Evolutionary conservation across 495 filamentous ascomycete species (phyloP), one percentile per base, ranked within the genome.

Genomic region (Penicillium salamii): DNA sequence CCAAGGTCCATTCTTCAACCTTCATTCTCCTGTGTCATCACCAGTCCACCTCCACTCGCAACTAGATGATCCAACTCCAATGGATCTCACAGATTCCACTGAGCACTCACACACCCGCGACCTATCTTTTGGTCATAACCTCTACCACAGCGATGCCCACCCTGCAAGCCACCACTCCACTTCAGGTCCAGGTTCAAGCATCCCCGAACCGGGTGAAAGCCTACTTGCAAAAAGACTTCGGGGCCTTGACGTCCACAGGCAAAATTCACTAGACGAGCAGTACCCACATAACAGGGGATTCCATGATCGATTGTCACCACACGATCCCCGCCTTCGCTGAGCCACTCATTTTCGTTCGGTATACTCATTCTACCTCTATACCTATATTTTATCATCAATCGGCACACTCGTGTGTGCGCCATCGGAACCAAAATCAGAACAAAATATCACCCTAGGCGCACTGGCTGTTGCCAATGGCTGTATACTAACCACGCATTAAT

Each of bases 71-170:
- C 58, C 21, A 60, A 64, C 37, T 50, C 48, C 48, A 40, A 62
- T 50, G 57, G 57, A 36, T 50, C 20, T 58, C 14, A 40, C 50
- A 14, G 54, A 13, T 21, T 17, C 23, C n/a, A 13, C 35, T 11
- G 24, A 44, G 20, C 13, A 42, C 13, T 13, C 36, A 13, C 19
- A 33, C 19, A 23, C 53, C 17, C 8, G 52, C 24, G 54, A 62
- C 31, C 38, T 47, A 19, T 69, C 65, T 32, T 58, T 68, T 17
- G 87, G 89, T 56, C 79, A 75, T 51, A 90, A 89, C 58, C 80
- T 87, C 31, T 84, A 58, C 59, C 87, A 78, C 58, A 84, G 80
- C 13, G 84, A 88, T 59, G 64, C 69, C 12, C 85, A 84, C 17
- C 90, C 89, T 51, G 85, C 83, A 8, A 79, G 70, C 2, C 62